Percentiles rank a stretch among this genome's conserved stretches.
These are phyloP conservation scores for Ceratobasidium sp. DNA, from an alignment of 1,284 basidiomycete species.

Conservation along the genomic window DNA sequence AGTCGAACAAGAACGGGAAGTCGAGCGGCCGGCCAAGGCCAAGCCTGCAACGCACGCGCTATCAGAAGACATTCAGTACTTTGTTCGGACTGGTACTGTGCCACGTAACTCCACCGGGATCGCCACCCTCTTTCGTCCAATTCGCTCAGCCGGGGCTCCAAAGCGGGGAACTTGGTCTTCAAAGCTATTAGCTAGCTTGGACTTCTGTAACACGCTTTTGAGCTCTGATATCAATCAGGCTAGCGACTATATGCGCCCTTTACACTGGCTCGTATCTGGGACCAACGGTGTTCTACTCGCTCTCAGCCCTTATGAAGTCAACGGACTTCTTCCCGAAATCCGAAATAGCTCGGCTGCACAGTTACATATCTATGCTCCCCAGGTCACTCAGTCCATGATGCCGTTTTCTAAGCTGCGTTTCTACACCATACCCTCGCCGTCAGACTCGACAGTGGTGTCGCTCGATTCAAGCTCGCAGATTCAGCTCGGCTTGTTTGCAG, in stretches of 20 bases:
- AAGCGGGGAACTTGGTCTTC: neutral
- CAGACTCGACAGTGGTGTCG: neutral
- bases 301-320: slow-evolving; percentile 59
- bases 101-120: neutral
- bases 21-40: slow-evolving; percentile 30
- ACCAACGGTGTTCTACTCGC: slow-evolving; percentile 51
- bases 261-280: slow-evolving; percentile 57
- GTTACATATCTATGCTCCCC: slow-evolving; percentile 60
- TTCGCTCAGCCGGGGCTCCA: neutral
- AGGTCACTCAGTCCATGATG: slow-evolving; percentile 53
- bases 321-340: slow-evolving; percentile 57
- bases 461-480: neutral
- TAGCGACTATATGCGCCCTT: slow-evolving; percentile 32
- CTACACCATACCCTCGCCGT: slow-evolving; percentile 45
- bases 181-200: slow-evolving; percentile 37
- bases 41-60: slow-evolving; percentile 5
- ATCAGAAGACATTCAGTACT: neutral
- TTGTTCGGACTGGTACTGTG: slow-evolving; percentile 4
- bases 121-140: neutral
- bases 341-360: slow-evolving; percentile 52
- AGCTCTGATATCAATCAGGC: neutral
- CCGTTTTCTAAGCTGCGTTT: slow-evolving; percentile 51
- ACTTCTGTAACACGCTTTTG: slow-evolving; percentile 52
- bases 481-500: slow-evolving; percentile 60
- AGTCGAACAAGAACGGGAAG: slow-evolving; percentile 34